phyloP scores from a whole-genome alignment of 2,329 filamentous ascomycete species.

The Neoscytalidium dimidiatum region DNA sequence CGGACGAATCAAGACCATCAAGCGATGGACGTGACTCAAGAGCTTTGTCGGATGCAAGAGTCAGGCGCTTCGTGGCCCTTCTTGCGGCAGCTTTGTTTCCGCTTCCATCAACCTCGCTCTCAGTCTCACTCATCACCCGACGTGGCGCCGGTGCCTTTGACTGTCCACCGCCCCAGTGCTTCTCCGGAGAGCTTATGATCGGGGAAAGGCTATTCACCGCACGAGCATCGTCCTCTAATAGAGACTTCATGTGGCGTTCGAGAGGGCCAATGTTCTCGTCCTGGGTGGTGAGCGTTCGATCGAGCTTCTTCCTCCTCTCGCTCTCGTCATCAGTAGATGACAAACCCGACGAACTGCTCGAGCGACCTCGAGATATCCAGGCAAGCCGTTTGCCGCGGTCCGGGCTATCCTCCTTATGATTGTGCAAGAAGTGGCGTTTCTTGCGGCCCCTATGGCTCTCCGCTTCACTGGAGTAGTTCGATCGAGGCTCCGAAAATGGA shows the following conservation, averaged over 20 bases:
- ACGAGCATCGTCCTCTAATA: conserved; percentile 45
- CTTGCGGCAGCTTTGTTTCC: not conserved
- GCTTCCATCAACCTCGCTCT: conserved; percentile 3
- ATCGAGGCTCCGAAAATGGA: conserved; percentile 29
- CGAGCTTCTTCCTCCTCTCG: conserved; percentile 52
- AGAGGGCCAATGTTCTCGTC: conserved; percentile 50
- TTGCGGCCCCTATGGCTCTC: conserved; percentile 40
- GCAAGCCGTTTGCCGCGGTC: conserved; percentile 31
- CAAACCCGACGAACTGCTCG: conserved; percentile 32
- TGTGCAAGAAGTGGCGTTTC: conserved; percentile 31
- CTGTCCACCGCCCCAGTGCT: conserved; percentile 29
- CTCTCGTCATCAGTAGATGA: conserved; percentile 48
- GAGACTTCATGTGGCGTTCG: conserved; percentile 45
- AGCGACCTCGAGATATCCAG: conserved; percentile 32
- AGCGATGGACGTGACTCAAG: conserved; percentile 39
- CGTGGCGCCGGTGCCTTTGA: conserved; percentile 28
- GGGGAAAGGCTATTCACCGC: conserved; percentile 37
- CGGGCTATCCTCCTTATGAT: conserved; percentile 36
- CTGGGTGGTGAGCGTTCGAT: conserved; percentile 49
- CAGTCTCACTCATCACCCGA: conserved; percentile 31
- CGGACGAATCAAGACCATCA: conserved; percentile 40
- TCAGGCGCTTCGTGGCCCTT: conserved; percentile 9
- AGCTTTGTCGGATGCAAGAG: not conserved
- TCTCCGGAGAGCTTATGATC: conserved; percentile 43
- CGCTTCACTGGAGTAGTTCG: conserved; percentile 39